A percentile compares a stretch with the other conserved stretches of the same genome.
Conservation (phyloP, 257 asterid genomes). For the Gentiana straminea region DNA sequence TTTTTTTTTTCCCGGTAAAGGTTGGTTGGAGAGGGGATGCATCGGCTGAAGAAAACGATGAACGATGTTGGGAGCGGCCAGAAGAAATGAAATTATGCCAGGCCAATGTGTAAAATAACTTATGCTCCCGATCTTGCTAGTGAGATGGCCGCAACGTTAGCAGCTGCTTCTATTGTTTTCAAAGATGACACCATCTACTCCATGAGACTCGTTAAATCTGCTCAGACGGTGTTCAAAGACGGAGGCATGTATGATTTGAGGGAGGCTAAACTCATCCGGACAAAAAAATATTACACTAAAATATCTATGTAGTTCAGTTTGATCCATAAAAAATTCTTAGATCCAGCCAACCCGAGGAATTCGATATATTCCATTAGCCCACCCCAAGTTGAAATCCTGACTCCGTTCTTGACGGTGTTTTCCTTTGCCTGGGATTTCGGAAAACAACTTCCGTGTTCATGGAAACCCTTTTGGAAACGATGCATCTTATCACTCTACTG, state of each 20-base stretch:
- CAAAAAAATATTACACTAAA: no score
- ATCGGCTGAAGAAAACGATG: constrained; percentile 34
- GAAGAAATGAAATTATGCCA: constrained; percentile 72
- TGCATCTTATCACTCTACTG: constrained; percentile 73
- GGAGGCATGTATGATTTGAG: no score
- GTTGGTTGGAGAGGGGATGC: constrained; percentile 61
- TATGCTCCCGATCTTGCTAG: constrained; percentile 69
- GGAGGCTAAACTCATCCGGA: no score
- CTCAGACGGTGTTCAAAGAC: constrained; percentile 43
- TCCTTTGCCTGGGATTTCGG: constrained; percentile 45
- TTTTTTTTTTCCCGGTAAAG: constrained; percentile 18
- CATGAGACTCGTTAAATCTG: constrained; percentile 37
- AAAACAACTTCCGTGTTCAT: constrained; percentile 27
- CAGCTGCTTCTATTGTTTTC: constrained; percentile 86
- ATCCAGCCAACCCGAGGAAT: no score
- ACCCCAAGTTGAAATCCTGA: no score
- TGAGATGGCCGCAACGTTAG: constrained; percentile 81
- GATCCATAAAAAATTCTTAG: no score
- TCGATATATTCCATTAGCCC: no score
- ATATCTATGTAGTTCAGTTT: no score
- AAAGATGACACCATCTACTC: constrained; percentile 42
- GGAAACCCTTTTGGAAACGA: constrained; percentile 47
- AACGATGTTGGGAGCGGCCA: constrained; percentile 79
- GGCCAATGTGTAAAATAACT: constrained; percentile 29
- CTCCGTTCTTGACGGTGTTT: no score